Evolutionary conservation across 495 filamentous ascomycete genomes (phyloP).

Genomic region (Tuber umbilicatum): DNA sequence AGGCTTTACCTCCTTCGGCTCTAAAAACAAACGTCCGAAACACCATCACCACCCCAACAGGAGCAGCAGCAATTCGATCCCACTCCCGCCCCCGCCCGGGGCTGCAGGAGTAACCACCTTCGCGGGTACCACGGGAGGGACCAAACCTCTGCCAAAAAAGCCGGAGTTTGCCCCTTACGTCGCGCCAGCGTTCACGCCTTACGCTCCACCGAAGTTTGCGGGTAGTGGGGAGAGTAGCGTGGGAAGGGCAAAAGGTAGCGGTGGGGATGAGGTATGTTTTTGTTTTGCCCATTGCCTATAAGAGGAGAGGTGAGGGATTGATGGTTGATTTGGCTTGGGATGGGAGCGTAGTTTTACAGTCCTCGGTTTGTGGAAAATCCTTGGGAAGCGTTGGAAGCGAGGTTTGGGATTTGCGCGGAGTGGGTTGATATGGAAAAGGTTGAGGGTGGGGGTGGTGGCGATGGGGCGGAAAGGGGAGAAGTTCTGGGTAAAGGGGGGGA

Average conservation of each 20-base stretch:
- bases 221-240: not conserved
- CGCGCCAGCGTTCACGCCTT: not conserved
- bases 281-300: not conserved
- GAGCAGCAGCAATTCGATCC: not conserved
- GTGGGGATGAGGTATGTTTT: not conserved
- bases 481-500: not conserved
- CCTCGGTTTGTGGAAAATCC: not conserved
- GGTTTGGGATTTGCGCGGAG: not conserved
- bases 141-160: not conserved
- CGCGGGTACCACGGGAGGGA: not conserved
- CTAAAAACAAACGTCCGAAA: not conserved
- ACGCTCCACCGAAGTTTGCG: not conserved
- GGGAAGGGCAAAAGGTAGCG: not conserved
- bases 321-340: not conserved
- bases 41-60: not conserved
- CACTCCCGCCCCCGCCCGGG: not conserved
- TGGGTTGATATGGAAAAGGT: not conserved
- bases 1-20: slow-evolving; percentile 4
- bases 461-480: not conserved
- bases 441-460: not conserved
- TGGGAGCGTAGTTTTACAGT: not conserved
- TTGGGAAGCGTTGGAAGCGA: not conserved
- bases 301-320: not conserved
- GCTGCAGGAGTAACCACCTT: not conserved
- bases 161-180: not conserved